Conservation (phyloP, 768 basidiomycete genomes). For the Lepiota brunneoincarnata region DNA sequence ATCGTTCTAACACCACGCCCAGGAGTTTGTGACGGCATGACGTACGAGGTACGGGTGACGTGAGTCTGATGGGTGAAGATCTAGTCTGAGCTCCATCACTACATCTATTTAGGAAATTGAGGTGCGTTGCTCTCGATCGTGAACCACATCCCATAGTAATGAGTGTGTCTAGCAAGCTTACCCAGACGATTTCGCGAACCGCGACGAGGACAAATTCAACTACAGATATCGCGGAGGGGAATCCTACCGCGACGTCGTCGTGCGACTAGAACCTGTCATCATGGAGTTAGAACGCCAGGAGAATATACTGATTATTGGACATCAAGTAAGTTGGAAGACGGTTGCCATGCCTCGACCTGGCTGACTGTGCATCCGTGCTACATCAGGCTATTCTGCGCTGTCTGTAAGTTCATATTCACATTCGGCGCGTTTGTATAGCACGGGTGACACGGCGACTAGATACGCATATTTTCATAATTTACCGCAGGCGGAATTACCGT, state of each 20-base stretch:
- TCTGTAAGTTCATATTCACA: conserved; percentile 43
- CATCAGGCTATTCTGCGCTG: conserved; percentile 74
- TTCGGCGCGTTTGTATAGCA: neutral
- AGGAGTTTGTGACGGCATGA: conserved; percentile 99
- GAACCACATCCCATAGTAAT: neutral
- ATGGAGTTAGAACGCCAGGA: conserved; percentile 99
- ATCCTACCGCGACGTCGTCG: conserved; percentile 96
- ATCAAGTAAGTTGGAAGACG: conserved; percentile 57
- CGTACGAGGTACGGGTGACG: conserved; percentile 60
- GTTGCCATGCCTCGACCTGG: neutral
- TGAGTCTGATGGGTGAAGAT: neutral
- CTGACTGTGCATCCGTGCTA: conserved; percentile 1
- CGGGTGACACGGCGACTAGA: conserved; percentile 36
- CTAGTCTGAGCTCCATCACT: neutral
- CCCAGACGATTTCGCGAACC: conserved; percentile 96
- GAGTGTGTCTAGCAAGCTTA: conserved; percentile 69
- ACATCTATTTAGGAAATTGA: conserved; percentile 70
- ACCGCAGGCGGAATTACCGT: conserved; percentile 91
- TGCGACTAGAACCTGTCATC: conserved; percentile 94
- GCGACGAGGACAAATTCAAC: conserved; percentile 99
- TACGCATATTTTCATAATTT: conserved; percentile 97
- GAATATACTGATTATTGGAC: conserved; percentile 95
- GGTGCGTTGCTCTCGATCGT: conserved; percentile 38
- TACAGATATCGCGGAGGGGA: conserved; percentile 98
- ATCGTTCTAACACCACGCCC: neutral